A percentile compares a stretch with the other conserved stretches of the same genome.
Conservation (phyloP, 768 basidiomycete species). For the Megacollybia marginata region DNA sequence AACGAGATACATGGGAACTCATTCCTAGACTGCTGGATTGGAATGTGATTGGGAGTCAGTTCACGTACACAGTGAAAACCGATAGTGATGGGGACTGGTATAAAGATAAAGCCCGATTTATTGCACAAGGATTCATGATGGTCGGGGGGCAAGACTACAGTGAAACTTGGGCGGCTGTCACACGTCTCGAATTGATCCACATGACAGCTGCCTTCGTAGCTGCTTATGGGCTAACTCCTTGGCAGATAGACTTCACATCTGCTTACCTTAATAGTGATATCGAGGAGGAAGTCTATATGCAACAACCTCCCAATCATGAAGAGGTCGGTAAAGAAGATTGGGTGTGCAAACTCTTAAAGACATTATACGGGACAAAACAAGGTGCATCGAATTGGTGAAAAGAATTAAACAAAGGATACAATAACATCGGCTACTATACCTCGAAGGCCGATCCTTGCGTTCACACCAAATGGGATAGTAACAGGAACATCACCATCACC, state of each 20-base stretch:
- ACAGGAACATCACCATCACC: background rate
- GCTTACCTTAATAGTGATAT: no score
- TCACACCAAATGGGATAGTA: background rate
- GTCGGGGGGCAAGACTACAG: background rate
- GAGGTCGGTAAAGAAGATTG: background rate
- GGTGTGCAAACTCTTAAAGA: background rate
- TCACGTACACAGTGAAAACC: background rate
- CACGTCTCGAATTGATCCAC: background rate
- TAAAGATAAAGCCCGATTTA: background rate
- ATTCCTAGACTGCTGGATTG: background rate
- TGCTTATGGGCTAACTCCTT: background rate
- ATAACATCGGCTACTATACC: background rate
- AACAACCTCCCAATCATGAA: constrained; percentile 16
- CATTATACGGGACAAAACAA: background rate
- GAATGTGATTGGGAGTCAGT: no score
- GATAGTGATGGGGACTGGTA: background rate
- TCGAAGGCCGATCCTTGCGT: constrained; percentile 1
- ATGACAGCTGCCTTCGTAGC: no score
- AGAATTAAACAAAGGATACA: background rate
- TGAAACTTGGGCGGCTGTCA: background rate
- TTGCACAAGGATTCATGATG: no score
- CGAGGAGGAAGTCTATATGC: constrained; percentile 25
- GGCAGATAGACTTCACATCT: constrained; percentile 8
- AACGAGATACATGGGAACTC: background rate
- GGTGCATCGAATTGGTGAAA: constrained; percentile 1